phyloP scores from a whole-genome alignment of 306 rosid genomes.

The Begonia masoniana region DNA sequence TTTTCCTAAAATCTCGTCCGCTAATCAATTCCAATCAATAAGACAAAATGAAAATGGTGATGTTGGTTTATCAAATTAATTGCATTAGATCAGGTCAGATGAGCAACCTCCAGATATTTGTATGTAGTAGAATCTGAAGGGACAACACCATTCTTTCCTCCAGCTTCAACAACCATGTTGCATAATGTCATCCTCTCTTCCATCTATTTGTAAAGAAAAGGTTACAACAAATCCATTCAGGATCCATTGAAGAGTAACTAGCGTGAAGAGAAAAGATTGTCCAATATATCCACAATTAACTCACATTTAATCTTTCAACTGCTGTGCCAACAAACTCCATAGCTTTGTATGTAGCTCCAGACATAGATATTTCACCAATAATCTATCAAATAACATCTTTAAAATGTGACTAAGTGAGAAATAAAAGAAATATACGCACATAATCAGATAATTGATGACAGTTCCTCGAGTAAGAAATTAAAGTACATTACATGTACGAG shows the following conservation, averaged over 20 bases:
- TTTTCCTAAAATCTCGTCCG: too few relatives aligned
- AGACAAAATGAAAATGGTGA: too few relatives aligned
- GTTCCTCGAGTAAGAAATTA: not conserved
- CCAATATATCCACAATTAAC: constrained; percentile 6
- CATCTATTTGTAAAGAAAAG: constrained; percentile 36
- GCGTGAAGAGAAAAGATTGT: not conserved
- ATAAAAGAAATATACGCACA: too few relatives aligned
- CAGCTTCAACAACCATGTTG: constrained; percentile 95
- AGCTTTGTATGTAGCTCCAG: constrained; percentile 90
- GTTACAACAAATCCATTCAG: not conserved
- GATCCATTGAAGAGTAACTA: not conserved
- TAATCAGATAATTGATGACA: too few relatives aligned
- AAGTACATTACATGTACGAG: not conserved
- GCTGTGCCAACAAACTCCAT: constrained; percentile 95
- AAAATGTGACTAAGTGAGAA: too few relatives aligned
- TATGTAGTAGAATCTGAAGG: constrained; percentile 79
- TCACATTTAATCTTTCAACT: constrained; percentile 71
- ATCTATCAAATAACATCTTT: constrained; percentile 32
- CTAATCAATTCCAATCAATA: too few relatives aligned
- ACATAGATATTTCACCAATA: constrained; percentile 79
- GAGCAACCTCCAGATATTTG: constrained; percentile 68
- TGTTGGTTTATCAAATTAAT: not conserved
- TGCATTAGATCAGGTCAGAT: too few relatives aligned
- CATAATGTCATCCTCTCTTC: constrained; percentile 92
- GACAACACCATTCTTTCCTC: constrained; percentile 80